A percentile compares a stretch with the other conserved stretches of the same genome.
These are phyloP conservation scores for Globisporangium canariense DNA, from an alignment of 352 stramenopile genomes.

Conservation along the genomic window DNA sequence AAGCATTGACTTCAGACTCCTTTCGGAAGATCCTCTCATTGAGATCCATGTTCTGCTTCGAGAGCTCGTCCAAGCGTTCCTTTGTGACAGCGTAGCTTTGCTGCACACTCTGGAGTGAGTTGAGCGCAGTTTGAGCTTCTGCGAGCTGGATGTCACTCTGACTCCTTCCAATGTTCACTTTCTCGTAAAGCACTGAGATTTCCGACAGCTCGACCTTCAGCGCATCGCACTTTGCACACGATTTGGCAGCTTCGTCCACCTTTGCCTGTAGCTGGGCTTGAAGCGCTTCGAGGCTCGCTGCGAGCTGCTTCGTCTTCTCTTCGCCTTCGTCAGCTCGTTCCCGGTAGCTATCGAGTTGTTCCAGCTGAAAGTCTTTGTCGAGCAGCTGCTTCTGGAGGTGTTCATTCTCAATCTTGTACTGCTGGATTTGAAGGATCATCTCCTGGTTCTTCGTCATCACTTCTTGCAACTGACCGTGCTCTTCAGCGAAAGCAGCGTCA, in stretches of 20 bases:
- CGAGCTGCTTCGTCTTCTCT: slow-evolving; percentile 26
- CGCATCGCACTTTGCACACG: slow-evolving; percentile 36
- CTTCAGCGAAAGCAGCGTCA: slow-evolving; percentile 22
- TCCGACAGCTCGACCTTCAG: slow-evolving; percentile 48
- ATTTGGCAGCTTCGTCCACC: slow-evolving; percentile 26
- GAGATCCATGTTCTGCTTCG: slow-evolving; percentile 50
- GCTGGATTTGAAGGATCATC: slow-evolving; percentile 44
- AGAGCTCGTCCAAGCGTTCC: slow-evolving; percentile 40
- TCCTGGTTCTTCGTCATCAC: slow-evolving; percentile 32
- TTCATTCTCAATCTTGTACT: slow-evolving; percentile 76
- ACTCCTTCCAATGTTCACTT: slow-evolving; percentile 52
- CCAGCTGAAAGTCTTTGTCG: slow-evolving; percentile 64
- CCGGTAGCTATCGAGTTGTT: slow-evolving; percentile 51
- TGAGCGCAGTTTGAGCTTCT: slow-evolving; percentile 44
- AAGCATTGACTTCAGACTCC: slow-evolving; percentile 38
- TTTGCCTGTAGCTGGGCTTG: slow-evolving; percentile 34
- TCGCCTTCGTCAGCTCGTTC: slow-evolving; percentile 47
- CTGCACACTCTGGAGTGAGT: slow-evolving; percentile 37
- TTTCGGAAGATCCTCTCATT: slow-evolving; percentile 56
- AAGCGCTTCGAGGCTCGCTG: slow-evolving; percentile 31
- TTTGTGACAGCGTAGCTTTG: slow-evolving; percentile 33
- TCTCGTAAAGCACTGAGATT: slow-evolving; percentile 53
- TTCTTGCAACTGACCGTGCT: slow-evolving; percentile 35
- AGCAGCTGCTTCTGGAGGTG: slow-evolving; percentile 64
- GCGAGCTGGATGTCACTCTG: slow-evolving; percentile 57